Evolutionary conservation across 2,329 filamentous ascomycete genomes (phyloP).

Genomic region (Cryphonectria nitschkei): DNA sequence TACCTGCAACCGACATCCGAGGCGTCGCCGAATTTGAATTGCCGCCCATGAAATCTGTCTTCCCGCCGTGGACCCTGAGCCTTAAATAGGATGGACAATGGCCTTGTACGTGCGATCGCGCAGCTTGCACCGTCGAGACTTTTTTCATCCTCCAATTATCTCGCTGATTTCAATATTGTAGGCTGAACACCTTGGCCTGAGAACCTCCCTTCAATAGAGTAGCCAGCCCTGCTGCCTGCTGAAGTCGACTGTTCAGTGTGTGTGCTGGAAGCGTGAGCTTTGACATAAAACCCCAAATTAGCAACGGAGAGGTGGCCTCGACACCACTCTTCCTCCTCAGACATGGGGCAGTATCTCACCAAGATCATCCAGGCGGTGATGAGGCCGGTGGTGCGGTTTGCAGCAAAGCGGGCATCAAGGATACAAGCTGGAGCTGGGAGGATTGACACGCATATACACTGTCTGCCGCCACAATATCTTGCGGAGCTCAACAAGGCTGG

Average conservation of each 20-base stretch:
- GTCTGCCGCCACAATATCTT: slow-evolving; percentile 22
- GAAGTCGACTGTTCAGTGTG: neutral
- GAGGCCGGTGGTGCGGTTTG: slow-evolving; percentile 16
- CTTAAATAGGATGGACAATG: neutral
- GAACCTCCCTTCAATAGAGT: too few species aligned
- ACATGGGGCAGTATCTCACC: slow-evolving; percentile 18
- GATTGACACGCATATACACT: slow-evolving; percentile 27
- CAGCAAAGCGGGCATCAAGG: slow-evolving; percentile 17
- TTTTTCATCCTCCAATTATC: too few species aligned
- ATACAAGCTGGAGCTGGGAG: slow-evolving; percentile 35
- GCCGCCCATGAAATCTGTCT: neutral
- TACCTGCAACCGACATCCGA: slow-evolving; percentile 21
- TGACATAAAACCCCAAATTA: neutral
- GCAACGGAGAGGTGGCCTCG: neutral
- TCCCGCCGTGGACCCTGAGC: neutral
- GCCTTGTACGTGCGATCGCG: neutral
- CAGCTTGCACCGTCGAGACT: neutral
- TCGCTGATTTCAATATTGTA: neutral
- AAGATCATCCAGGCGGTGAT: slow-evolving; percentile 20
- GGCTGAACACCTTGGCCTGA: neutral
- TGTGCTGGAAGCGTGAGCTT: neutral
- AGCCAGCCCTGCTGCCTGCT: neutral
- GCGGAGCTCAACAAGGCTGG: slow-evolving; percentile 23
- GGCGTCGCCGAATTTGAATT: slow-evolving; percentile 8
- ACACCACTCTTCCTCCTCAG: neutral